Percentiles rank a stretch among this genome's conserved stretches.
These are phyloP conservation scores for Neurospora sublineolata DNA, from an alignment of 495 filamentous ascomycete genomes.

Conservation along the genomic window DNA sequence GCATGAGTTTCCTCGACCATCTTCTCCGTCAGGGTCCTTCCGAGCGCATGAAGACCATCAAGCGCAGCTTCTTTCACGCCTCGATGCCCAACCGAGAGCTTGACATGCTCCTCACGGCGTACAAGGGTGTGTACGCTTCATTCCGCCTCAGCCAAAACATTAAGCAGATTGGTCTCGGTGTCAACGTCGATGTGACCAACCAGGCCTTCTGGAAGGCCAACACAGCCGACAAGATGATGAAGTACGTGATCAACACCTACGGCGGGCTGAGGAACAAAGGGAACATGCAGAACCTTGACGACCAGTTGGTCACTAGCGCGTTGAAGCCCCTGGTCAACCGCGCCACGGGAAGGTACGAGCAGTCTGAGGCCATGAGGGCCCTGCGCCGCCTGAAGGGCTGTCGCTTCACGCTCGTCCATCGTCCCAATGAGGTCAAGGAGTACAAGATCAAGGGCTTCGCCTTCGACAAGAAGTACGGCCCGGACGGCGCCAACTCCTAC, in stretches of 20 bases:
- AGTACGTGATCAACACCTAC: slow-evolving; percentile 11
- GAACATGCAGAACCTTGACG: not conserved
- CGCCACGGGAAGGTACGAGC: not conserved
- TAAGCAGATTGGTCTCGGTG: slow-evolving; percentile 63
- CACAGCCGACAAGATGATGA: slow-evolving; percentile 8
- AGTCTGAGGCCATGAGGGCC: slow-evolving; percentile 33
- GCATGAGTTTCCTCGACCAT: slow-evolving; percentile 86
- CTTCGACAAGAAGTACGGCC: slow-evolving; percentile 20
- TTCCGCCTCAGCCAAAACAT: slow-evolving; percentile 48
- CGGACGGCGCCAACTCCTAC: slow-evolving; percentile 38
- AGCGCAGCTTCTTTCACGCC: slow-evolving; percentile 65
- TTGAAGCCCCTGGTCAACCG: not conserved
- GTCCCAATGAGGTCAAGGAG: slow-evolving; percentile 34
- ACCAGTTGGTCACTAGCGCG: not conserved
- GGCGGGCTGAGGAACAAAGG: not conserved
- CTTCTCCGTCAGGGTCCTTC: slow-evolving; percentile 66
- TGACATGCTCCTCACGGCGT: not conserved
- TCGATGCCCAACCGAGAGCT: slow-evolving; percentile 1
- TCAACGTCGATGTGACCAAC: slow-evolving; percentile 79
- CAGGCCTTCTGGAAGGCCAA: slow-evolving; percentile 52
- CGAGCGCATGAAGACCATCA: slow-evolving; percentile 50
- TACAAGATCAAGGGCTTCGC: slow-evolving; percentile 55
- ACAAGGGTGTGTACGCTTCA: not conserved
- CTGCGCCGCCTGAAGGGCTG: slow-evolving; percentile 51
- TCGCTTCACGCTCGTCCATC: slow-evolving; percentile 54